Evolutionary conservation across 2,329 filamentous ascomycete genomes (phyloP).

Genomic region (Fusarium setosum): DNA sequence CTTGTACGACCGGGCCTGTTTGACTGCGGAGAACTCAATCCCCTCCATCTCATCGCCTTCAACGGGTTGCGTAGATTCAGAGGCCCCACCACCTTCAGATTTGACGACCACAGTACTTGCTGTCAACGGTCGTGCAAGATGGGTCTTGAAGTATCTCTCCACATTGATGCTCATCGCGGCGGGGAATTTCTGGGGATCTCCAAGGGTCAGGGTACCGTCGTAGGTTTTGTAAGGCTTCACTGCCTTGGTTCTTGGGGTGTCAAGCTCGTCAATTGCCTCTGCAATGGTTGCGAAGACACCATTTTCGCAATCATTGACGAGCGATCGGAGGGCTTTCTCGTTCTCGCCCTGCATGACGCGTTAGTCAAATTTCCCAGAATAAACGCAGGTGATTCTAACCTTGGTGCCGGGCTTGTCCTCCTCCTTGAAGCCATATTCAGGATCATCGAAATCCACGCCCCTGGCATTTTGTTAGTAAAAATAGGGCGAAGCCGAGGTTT

Average conservation of each 20-base stretch:
- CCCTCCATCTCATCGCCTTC: conserved; percentile 61
- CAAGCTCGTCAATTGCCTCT: conserved; percentile 84
- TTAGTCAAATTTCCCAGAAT: conserved; percentile 1
- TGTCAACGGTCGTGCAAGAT: conserved; percentile 77
- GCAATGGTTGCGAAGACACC: conserved; percentile 86
- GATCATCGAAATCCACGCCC: conserved; percentile 93
- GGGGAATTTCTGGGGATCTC: conserved; percentile 78
- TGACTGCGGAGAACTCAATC: conserved; percentile 75
- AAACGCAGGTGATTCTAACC: conserved; percentile 53
- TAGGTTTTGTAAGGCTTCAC: conserved; percentile 83
- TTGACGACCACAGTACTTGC: conserved; percentile 81
- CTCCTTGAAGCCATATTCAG: conserved; percentile 91
- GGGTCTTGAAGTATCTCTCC: conserved; percentile 90
- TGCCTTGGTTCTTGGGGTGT: conserved; percentile 80
- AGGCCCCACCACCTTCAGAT: conserved; percentile 57
- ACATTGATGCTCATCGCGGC: conserved; percentile 85
- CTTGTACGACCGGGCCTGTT: conserved; percentile 81
- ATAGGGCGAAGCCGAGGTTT: neutral
- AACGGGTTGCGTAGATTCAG: conserved; percentile 64
- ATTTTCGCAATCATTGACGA: conserved; percentile 74
- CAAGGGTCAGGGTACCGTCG: conserved; percentile 83
- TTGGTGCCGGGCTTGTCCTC: conserved; percentile 83
- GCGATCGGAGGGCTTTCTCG: conserved; percentile 72
- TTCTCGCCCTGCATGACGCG: conserved; percentile 62
- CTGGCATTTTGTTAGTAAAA: conserved; percentile 54